Evolutionary conservation across 2,329 filamentous ascomycete genomes (phyloP).

Genomic region (Aspergillus fructus): DNA sequence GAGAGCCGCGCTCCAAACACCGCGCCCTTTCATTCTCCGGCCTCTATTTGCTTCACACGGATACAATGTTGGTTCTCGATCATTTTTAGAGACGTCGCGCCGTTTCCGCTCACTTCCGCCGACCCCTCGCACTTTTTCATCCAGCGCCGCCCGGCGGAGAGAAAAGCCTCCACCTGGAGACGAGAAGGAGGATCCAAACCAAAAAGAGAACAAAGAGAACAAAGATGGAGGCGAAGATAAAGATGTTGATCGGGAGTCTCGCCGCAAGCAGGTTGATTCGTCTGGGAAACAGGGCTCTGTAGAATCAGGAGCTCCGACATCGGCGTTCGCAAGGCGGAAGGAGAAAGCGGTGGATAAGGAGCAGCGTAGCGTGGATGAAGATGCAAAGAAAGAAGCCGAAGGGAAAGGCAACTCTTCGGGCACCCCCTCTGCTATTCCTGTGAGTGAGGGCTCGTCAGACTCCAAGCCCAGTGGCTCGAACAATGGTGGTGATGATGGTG

Average conservation of each 20-base stretch:
- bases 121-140: constrained; percentile 44
- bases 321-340: constrained; percentile 39
- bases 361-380: constrained; percentile 35
- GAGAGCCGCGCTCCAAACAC: constrained; percentile 59
- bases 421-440: constrained; percentile 44
- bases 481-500: constrained; percentile 58
- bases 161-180: constrained; percentile 53
- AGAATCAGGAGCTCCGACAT: constrained; percentile 35
- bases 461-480: constrained; percentile 57
- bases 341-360: constrained; percentile 41
- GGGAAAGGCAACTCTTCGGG: constrained; percentile 52
- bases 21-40: constrained; percentile 39
- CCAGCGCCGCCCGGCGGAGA: constrained; percentile 52
- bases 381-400: constrained; percentile 45
- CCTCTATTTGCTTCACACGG: constrained; percentile 32
- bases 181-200: constrained; percentile 30
- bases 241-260: constrained; percentile 45
- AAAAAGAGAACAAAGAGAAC: constrained; percentile 28
- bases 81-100: constrained; percentile 25
- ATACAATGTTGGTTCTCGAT: constrained; percentile 31
- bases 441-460: constrained; percentile 35
- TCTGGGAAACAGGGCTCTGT: constrained; percentile 27
- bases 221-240: constrained; percentile 33
- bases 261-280: constrained; percentile 42
- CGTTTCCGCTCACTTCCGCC: constrained; percentile 26